Evolutionary conservation across 2,329 filamentous ascomycete genomes (phyloP).

Genomic region (Verticillium dahliae): DNA sequence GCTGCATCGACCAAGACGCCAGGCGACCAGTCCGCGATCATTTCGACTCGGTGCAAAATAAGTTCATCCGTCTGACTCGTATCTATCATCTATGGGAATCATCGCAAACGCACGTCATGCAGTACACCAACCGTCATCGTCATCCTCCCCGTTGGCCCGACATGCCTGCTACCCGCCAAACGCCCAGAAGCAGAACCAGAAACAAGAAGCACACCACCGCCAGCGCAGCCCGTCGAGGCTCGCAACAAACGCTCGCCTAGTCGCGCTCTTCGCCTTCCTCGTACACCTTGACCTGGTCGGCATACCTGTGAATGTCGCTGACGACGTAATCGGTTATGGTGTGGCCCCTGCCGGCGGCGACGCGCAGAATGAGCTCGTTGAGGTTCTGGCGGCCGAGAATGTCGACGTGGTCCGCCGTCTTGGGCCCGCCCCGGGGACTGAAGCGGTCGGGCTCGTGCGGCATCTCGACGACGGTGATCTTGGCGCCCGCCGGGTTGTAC

Average conservation of each 20-base stretch:
- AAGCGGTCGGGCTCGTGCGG: conserved; percentile 91
- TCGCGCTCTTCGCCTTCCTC: conserved; percentile 43
- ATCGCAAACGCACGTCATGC: background rate
- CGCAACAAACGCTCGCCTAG: background rate
- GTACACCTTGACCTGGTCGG: conserved; percentile 75
- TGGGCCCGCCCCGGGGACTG: conserved; percentile 67
- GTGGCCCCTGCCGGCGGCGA: conserved; percentile 80
- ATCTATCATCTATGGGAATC: background rate
- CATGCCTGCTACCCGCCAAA: background rate
- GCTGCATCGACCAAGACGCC: background rate
- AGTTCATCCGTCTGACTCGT: background rate
- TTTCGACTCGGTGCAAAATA: background rate
- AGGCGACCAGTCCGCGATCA: too few species aligned
- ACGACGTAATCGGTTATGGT: conserved; percentile 70
- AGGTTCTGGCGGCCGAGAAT: conserved; percentile 83
- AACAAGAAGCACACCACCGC: background rate
- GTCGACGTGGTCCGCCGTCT: conserved; percentile 87
- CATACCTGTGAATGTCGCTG: conserved; percentile 77
- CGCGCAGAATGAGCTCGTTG: conserved; percentile 82
- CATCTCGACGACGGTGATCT: conserved; percentile 90
- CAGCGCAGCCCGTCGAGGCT: background rate
- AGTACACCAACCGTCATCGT: background rate
- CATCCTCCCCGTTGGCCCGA: background rate
- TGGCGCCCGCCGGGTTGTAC: conserved; percentile 80
- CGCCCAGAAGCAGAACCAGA: background rate